Base-by-base conservation (phyloP, 2,329 filamentous ascomycete species). In the Beauveria caledonica region DNA sequence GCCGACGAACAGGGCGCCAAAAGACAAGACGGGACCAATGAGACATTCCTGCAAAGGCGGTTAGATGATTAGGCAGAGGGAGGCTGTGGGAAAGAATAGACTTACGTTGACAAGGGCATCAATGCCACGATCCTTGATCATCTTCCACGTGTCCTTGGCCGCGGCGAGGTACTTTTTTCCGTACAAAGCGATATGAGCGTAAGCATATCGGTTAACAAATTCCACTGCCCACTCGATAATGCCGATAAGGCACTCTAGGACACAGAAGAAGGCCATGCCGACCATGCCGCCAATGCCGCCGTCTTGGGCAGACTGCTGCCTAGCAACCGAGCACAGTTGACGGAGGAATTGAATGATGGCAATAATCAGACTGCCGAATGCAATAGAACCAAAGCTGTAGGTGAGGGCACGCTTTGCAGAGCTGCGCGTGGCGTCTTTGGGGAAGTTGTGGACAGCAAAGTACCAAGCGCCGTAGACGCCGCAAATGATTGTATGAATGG, bases 401-500 rank as follows among this genome's bases (percentile, higher is more conserved):
- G 93, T 97, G 63, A 94, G 78, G 1, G 92, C 85, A 15, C 93
- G 85, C 66, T 84, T 87, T 64, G 94, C 82, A 0, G 93, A 89
- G n/a, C 90, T 89, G 13, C 91, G 84, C 0, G 93, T 97, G 0
- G 90, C 86, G 11, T 86, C 86, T 64, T 83, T 86, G 33, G 92
- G 91, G 68, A 90, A 88, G 48, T 85, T 82, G 61, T 80, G 75
- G 0, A 83, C 74, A 64, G 84, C 88, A 71, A 96, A 97, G 76
- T 96, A 97, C 93, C 93, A 97, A 0, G 88, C 88, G 1, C 91
- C 92, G 67, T 96, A 97, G 0, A 96, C 86, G 0, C 93, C 92
- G 0, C 91, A 89, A 62, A 96, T 88, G 25, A 86, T 92, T 2
- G 88, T 88, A 71, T 97, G 92, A 51, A 96, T 90, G 0, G 90